phyloP scores from a whole-genome alignment of 345 rosid species.

The Brassica nigra region DNA sequence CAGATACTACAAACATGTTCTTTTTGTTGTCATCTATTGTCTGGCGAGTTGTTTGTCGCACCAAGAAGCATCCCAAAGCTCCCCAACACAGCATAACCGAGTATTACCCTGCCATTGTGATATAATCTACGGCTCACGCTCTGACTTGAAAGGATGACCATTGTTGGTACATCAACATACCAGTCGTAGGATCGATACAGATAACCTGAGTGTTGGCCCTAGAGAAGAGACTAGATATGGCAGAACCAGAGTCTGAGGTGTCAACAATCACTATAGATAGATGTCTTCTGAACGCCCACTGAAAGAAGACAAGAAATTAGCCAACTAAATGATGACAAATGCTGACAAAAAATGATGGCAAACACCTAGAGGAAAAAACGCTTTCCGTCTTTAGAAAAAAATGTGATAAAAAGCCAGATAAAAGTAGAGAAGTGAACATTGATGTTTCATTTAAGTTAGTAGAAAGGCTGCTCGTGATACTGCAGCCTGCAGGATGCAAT shows the following conservation, averaged over 20 bases:
- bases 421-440: background rate
- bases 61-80: slow-evolving; percentile 76
- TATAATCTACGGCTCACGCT: slow-evolving; percentile 70
- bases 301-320: slow-evolving; percentile 24
- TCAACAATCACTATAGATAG: slow-evolving; percentile 58
- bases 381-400: slow-evolving; percentile 3
- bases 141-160: slow-evolving; percentile 70
- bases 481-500: background rate
- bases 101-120: slow-evolving; percentile 72
- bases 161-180: slow-evolving; percentile 59
- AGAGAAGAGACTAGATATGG: slow-evolving; percentile 62
- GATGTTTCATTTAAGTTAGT: background rate
- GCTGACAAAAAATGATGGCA: background rate
- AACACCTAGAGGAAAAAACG: background rate
- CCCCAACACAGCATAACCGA: slow-evolving; percentile 86
- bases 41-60: slow-evolving; percentile 46
- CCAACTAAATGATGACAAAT: background rate
- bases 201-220: slow-evolving; percentile 77
- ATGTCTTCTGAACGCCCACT: slow-evolving; percentile 70
- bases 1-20: background rate
- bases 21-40: background rate
- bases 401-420: background rate
- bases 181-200: slow-evolving; percentile 54
- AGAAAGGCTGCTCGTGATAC: background rate
- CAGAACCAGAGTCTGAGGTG: slow-evolving; percentile 69